phyloP scores from a whole-genome alignment of 2,329 filamentous ascomycete genomes.

The Pestalotiopsis sp. region DNA sequence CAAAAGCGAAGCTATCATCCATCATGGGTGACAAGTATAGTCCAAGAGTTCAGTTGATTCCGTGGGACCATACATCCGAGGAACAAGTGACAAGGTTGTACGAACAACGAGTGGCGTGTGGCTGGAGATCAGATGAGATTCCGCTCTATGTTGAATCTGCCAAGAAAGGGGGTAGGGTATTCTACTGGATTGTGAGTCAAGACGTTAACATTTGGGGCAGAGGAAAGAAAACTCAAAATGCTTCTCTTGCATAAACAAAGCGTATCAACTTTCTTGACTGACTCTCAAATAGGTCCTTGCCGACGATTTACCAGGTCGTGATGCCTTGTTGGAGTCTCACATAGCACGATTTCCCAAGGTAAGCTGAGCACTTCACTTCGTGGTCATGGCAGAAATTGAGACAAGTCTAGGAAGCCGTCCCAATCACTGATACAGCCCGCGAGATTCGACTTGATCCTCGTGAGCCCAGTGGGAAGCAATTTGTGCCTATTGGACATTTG shows the following conservation, averaged over 20 bases:
- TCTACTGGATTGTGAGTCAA: slow-evolving; percentile 44
- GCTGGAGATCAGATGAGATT: slow-evolving; percentile 44
- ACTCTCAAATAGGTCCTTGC: slow-evolving; percentile 29
- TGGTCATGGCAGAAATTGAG: neutral
- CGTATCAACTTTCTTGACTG: neutral
- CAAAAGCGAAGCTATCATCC: neutral
- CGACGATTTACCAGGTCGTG: slow-evolving; percentile 30
- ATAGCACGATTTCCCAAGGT: slow-evolving; percentile 32
- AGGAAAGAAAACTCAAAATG: too few species aligned
- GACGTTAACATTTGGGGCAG: accelerated
- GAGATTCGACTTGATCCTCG: slow-evolving; percentile 29
- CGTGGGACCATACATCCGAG: slow-evolving; percentile 44
- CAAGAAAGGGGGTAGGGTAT: slow-evolving; percentile 35
- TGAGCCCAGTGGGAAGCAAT: slow-evolving; percentile 31
- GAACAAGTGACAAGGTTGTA: slow-evolving; percentile 43
- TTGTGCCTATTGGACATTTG: slow-evolving; percentile 44
- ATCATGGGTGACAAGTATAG: neutral
- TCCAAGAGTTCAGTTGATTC: slow-evolving; percentile 34
- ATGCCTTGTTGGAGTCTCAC: slow-evolving; percentile 33
- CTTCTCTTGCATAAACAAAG: neutral
- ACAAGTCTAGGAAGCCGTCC: slow-evolving; percentile 29
- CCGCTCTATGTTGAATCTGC: slow-evolving; percentile 36
- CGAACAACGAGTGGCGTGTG: slow-evolving; percentile 47
- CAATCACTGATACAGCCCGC: slow-evolving; percentile 37
- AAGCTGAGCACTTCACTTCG: slow-evolving; percentile 23